Base-by-base conservation (phyloP, 192 early-diverging fungal genomes). In the Cladochytrium replicatum region DNA sequence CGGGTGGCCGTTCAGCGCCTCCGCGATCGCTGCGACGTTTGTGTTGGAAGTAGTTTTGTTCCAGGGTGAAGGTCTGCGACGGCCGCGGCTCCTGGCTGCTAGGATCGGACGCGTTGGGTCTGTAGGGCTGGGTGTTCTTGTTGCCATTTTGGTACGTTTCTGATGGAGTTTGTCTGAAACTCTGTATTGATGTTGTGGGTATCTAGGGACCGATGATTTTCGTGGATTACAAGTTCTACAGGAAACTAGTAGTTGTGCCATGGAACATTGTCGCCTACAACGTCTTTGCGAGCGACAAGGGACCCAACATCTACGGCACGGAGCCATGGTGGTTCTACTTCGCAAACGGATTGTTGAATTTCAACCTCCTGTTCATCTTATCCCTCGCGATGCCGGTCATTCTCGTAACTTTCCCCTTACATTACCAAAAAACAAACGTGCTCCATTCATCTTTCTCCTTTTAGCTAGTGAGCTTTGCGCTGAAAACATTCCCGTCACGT, bases 281-380 rank as follows among this genome's bases (percentile, higher is more conserved):
- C 56, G 81, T 99, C 1, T 84, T 98, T 66, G 67, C 27, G 6
- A 31, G 41, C 11, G 41, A 55, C 23, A 27, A 45, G 21, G 74
- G 79, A 2, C 81, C 86, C 6, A 63, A 79, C 26, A 66, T 91
- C 26, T 91, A 81, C 61, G 88, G 93, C 21, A 89, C 87, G 0
- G 93, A 99, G 60, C 88, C 87, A 19, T 89, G 86, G 86, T 75
- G 73, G 61, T 99, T 84, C 65, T 99, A 97, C 57, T n/a, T 93
- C 1, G 48, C 81, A 1, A 97, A 97, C 57, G 87, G 89, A 2
- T 48, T 88, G 41, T 65, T 97, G 51, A 99, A 99, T 61, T 96
- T 84, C 54, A 95, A 93, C 53, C 32, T 91, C 21, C 64, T 82
- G 2, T 90, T 90, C 56, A 9, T 82, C 2, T 56, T 85, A 28